Conservation (phyloP, 768 basidiomycete genomes). For the Rubroboletus pulcherrimus region DNA sequence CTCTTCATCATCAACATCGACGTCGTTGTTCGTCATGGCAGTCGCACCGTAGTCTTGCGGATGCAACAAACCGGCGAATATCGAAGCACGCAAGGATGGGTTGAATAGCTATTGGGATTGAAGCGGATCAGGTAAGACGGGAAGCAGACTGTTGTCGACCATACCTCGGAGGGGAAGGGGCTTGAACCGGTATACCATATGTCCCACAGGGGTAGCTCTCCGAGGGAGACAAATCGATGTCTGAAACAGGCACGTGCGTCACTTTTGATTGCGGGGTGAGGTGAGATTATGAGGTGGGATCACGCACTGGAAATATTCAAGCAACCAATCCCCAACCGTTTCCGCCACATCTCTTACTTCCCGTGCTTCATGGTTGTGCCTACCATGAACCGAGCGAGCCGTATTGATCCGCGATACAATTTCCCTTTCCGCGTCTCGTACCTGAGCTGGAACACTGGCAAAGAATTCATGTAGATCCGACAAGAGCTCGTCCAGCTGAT, state of each 20-base stretch:
- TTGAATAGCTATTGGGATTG: slow-evolving; percentile 53
- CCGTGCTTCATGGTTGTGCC: slow-evolving; percentile 17
- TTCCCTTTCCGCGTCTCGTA: slow-evolving; percentile 35
- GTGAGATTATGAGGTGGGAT: neutral
- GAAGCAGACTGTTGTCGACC: slow-evolving; percentile 4
- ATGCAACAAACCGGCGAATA: slow-evolving; percentile 57
- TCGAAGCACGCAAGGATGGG: slow-evolving; percentile 59
- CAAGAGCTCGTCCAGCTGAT: slow-evolving; percentile 37
- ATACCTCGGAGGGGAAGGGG: slow-evolving; percentile 66
- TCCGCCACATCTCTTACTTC: slow-evolving; percentile 20
- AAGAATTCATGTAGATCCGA: slow-evolving; percentile 40
- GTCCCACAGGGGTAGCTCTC: slow-evolving; percentile 56
- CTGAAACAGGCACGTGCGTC: slow-evolving; percentile 29
- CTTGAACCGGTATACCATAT: slow-evolving; percentile 68
- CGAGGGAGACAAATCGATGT: slow-evolving; percentile 41
- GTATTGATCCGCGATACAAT: slow-evolving; percentile 23
- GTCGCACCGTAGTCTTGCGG: slow-evolving; percentile 45
- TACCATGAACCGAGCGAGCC: slow-evolving; percentile 18
- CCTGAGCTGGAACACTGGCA: slow-evolving; percentile 27
- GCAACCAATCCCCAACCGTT: slow-evolving; percentile 47
- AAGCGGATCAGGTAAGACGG: neutral
- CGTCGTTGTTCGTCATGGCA: slow-evolving; percentile 1
- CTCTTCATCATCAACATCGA: slow-evolving; percentile 26
- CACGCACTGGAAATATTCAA: slow-evolving; percentile 47
- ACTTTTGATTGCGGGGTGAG: neutral